A percentile compares a stretch with the other conserved stretches of the same genome.
Conservation (phyloP, 2,329 filamentous ascomycete species). For the Erysiphe pulchra region DNA sequence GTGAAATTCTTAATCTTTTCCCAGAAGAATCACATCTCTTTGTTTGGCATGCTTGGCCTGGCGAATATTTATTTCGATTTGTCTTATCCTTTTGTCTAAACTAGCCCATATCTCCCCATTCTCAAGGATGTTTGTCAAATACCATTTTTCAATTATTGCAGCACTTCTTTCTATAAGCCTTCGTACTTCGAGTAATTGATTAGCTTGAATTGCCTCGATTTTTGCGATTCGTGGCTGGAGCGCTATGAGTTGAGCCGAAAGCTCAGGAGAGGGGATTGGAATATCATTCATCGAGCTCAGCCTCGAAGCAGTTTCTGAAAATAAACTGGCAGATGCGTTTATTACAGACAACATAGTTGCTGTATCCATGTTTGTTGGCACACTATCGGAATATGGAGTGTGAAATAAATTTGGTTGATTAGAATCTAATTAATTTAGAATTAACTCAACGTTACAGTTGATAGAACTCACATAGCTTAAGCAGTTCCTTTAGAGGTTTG, state of each 20-base stretch:
- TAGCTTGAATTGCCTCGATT: conserved; percentile 10
- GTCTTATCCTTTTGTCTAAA: conserved; percentile 10
- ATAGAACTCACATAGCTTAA: conserved; percentile 10
- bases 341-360: conserved; percentile 10
- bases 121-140: conserved; percentile 10
- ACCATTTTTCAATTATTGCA: conserved; percentile 12
- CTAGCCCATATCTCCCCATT: conserved; percentile 14
- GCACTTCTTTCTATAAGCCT: conserved; percentile 11
- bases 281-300: conserved; percentile 13
- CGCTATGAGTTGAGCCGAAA: conserved; percentile 12
- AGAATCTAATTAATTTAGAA: conserved; percentile 6
- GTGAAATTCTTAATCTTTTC: too few relatives aligned
- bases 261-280: conserved; percentile 10
- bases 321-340: conserved; percentile 13
- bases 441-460: too few relatives aligned
- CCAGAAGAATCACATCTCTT: conserved; percentile 3
- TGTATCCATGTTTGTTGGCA: conserved; percentile 10
- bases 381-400: conserved; percentile 6
- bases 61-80: conserved; percentile 5
- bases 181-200: conserved; percentile 11
- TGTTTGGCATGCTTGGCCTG: conserved; percentile 4
- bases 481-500: conserved; percentile 11
- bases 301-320: conserved; percentile 12
- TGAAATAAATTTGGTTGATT: conserved; percentile 13
- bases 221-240: conserved; percentile 12